Evolutionary conservation across 2,329 filamentous ascomycete species (phyloP).

Genomic region (Westerdykella aurantiaca): DNA sequence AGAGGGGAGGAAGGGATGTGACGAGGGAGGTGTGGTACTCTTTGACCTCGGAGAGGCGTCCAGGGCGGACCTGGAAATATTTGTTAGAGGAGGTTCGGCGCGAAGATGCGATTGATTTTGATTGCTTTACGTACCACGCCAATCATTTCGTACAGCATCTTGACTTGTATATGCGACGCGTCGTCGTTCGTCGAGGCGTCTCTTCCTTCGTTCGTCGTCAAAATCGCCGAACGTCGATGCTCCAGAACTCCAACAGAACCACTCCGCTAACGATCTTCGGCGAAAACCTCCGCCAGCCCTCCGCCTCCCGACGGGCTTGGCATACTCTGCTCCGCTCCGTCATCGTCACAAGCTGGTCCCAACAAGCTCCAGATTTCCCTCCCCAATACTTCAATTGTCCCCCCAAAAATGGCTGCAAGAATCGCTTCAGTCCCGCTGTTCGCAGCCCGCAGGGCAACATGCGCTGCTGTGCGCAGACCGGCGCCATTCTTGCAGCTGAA

Average conservation of each 20-base stretch:
- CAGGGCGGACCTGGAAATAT: conserved; percentile 71
- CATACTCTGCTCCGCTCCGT: conserved; percentile 1
- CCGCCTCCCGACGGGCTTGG: conserved; percentile 1
- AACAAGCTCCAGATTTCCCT: conserved; percentile 1
- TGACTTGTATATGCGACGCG: conserved; percentile 6
- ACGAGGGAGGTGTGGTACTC: conserved; percentile 58
- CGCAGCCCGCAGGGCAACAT: conserved; percentile 8
- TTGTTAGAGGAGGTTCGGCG: conserved; percentile 2
- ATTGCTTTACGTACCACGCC: conserved; percentile 64
- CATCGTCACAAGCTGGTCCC: conserved; percentile 1
- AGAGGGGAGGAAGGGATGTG: conserved; percentile 3
- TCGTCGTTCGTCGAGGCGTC: not conserved
- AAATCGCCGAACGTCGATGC: conserved; percentile 1
- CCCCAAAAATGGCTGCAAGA: conserved; percentile 18
- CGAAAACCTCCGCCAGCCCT: not conserved
- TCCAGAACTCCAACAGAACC: not conserved
- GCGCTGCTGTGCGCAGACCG: conserved; percentile 19
- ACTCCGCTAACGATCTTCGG: conserved; percentile 1
- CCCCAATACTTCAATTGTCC: conserved; percentile 1
- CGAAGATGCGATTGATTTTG: not conserved
- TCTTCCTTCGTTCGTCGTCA: conserved; percentile 5
- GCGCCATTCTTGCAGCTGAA: conserved; percentile 10
- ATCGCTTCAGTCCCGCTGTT: conserved; percentile 24
- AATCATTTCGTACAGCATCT: conserved; percentile 96
- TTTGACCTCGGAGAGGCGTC: conserved; percentile 86